phyloP scores from a whole-genome alignment of 352 stramenopile species.

The Globisporangium irregulare region DNA sequence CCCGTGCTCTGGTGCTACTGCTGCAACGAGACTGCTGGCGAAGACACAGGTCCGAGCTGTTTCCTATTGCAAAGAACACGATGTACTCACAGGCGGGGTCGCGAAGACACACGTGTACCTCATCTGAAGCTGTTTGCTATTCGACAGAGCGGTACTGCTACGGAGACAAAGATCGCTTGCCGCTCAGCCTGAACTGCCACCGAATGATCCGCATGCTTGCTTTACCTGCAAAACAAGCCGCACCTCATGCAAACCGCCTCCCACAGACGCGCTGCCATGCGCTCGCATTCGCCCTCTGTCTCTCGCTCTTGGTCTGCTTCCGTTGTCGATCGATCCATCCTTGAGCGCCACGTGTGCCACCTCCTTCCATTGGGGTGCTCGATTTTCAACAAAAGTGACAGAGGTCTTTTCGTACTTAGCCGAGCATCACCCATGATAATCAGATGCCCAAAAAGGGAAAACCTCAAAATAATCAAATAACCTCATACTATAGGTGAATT shows the following conservation, averaged over 20 bases:
- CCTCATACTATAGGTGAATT: no score
- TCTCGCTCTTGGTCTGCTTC: background rate
- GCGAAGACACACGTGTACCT: background rate
- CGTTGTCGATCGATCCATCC: background rate
- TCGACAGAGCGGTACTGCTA: background rate
- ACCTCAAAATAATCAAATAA: background rate
- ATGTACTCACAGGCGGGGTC: background rate
- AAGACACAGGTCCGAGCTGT: background rate
- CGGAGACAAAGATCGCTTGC: no score
- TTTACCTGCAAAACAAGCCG: background rate
- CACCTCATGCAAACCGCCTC: background rate
- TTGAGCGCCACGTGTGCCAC: background rate
- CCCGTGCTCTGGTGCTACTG: background rate
- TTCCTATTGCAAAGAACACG: background rate
- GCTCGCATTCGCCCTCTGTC: background rate
- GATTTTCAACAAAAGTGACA: background rate
- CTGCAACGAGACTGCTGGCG: background rate
- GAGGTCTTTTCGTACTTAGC: constrained; percentile 5
- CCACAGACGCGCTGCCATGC: background rate
- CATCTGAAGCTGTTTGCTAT: background rate
- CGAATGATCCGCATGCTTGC: background rate
- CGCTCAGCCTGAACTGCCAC: background rate
- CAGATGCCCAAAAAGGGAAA: constrained; percentile 6
- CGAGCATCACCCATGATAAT: constrained; percentile 1
- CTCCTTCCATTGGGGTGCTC: background rate